Evolutionary conservation across 495 filamentous ascomycete species (phyloP).

Genomic region (Penicillium ucsense): DNA sequence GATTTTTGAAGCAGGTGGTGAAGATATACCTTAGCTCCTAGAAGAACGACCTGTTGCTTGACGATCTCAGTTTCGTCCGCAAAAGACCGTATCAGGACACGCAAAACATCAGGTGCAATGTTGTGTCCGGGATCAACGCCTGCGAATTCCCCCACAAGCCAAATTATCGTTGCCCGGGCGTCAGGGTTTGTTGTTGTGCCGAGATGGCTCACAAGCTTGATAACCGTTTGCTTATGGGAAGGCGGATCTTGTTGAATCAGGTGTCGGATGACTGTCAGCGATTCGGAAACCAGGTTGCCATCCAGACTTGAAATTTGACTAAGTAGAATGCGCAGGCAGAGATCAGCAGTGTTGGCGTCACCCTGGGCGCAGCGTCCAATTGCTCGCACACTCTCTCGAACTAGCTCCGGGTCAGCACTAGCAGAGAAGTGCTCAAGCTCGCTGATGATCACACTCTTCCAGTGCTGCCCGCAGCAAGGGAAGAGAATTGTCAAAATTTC

Average conservation of each 20-base stretch:
- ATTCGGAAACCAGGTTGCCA: conserved; percentile 79
- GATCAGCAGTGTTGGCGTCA: conserved; percentile 54
- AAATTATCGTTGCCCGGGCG: conserved; percentile 87
- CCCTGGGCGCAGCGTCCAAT: conserved; percentile 88
- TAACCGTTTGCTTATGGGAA: conserved; percentile 69
- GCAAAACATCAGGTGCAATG: conserved; percentile 84
- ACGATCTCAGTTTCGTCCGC: conserved; percentile 72
- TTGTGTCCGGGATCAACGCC: conserved; percentile 68
- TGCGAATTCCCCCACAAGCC: conserved; percentile 93
- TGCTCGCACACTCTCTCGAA: conserved; percentile 79
- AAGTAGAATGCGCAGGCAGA: conserved; percentile 74
- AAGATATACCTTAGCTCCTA: conserved; percentile 91
- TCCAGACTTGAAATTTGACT: conserved; percentile 76
- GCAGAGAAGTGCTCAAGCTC: conserved; percentile 90
- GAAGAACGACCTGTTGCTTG: conserved; percentile 81
- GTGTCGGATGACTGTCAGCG: conserved; percentile 85
- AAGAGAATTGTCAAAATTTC: conserved; percentile 86
- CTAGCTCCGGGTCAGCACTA: conserved; percentile 62
- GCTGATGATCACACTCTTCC: conserved; percentile 76
- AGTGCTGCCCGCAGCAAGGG: conserved; percentile 61
- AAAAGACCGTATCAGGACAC: conserved; percentile 81
- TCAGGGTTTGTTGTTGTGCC: conserved; percentile 74
- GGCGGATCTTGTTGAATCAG: conserved; percentile 84
- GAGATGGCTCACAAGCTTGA: conserved; percentile 84
- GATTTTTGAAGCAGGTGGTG: conserved; percentile 63